These are phyloP conservation scores for Ustilaginoidea virens DNA, from an alignment of 2,329 filamentous ascomycete genomes.

Conservation along the genomic window DNA sequence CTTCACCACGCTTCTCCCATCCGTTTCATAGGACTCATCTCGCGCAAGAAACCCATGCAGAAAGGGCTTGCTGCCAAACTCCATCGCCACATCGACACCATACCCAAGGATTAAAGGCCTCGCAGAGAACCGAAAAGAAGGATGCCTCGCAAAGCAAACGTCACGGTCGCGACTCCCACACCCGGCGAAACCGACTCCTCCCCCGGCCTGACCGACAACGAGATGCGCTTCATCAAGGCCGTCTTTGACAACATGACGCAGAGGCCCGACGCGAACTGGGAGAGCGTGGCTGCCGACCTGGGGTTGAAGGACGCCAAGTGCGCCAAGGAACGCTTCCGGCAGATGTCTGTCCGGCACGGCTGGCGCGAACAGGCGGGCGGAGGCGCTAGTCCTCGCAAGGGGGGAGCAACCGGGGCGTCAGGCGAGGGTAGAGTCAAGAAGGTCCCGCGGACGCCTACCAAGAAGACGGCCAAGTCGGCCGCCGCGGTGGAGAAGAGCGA, in stretches of 20 bases:
- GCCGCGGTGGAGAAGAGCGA: slow-evolving; percentile 5
- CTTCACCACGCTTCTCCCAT: too few relatives aligned
- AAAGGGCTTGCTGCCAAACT: too few relatives aligned
- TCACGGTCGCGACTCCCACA: neutral
- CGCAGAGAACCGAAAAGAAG: neutral
- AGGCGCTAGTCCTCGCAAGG: slow-evolving; percentile 14
- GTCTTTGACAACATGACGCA: slow-evolving; percentile 26
- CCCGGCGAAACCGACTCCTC: slow-evolving; percentile 8
- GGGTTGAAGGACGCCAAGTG: slow-evolving; percentile 25
- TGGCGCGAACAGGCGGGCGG: slow-evolving; percentile 16
- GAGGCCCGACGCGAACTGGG: slow-evolving; percentile 26
- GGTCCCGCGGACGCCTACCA: slow-evolving; percentile 12
- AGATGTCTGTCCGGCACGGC: slow-evolving; percentile 23
- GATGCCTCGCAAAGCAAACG: slow-evolving; percentile 5
- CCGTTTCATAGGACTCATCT: too few relatives aligned
- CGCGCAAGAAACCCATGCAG: too few relatives aligned
- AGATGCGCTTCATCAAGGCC: slow-evolving; percentile 23
- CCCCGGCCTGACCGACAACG: slow-evolving; percentile 16
- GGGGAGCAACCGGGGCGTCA: slow-evolving; percentile 6
- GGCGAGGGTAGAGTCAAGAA: slow-evolving; percentile 18
- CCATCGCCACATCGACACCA: too few relatives aligned
- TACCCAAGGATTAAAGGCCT: too few relatives aligned
- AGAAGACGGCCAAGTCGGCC: slow-evolving; percentile 13
- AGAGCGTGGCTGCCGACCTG: slow-evolving; percentile 18
- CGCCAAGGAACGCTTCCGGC: slow-evolving; percentile 25